These are phyloP conservation scores for Harringtonia aguacate DNA, from an alignment of 2,329 filamentous ascomycete genomes.

Conservation along the genomic window DNA sequence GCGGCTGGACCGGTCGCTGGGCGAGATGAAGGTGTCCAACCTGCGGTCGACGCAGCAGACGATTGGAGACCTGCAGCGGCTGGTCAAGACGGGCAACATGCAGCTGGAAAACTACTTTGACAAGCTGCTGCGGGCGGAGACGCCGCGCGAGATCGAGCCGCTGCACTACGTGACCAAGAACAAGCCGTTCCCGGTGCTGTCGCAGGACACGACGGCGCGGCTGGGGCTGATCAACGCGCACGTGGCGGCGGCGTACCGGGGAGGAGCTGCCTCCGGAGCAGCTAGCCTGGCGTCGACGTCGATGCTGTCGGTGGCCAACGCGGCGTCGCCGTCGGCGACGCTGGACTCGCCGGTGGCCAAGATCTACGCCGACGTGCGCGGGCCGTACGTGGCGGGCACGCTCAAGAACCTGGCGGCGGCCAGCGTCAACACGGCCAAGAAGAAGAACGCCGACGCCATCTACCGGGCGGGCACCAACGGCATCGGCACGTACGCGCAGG, in stretches of 20 bases:
- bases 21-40: slow-evolving; percentile 81
- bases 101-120: slow-evolving; percentile 81
- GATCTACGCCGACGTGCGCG: slow-evolving; percentile 77
- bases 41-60: slow-evolving; percentile 85
- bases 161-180: slow-evolving; percentile 89
- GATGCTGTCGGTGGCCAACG: slow-evolving; percentile 29
- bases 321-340: slow-evolving; percentile 41
- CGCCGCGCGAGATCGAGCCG: slow-evolving; percentile 73
- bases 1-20: slow-evolving; percentile 73
- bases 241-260: slow-evolving; percentile 51
- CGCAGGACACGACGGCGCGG: slow-evolving; percentile 64
- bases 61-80: slow-evolving; percentile 63
- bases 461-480: slow-evolving; percentile 86
- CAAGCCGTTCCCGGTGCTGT: slow-evolving; percentile 69
- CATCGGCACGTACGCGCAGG: slow-evolving; percentile 78
- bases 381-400: slow-evolving; percentile 73
- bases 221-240: slow-evolving; percentile 71
- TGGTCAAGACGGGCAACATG: slow-evolving; percentile 68
- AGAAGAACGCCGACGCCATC: slow-evolving; percentile 69
- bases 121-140: slow-evolving; percentile 62
- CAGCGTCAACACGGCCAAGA: slow-evolving; percentile 72
- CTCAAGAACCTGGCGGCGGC: slow-evolving; percentile 81
- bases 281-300: slow-evolving; percentile 38
- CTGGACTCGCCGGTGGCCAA: slow-evolving; percentile 63
- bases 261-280: slow-evolving; percentile 7